A percentile compares a stretch with the other conserved stretches of the same genome.
phyloP scores from a whole-genome alignment of 129 eudicot genomes.

The Lonicera japonica region DNA sequence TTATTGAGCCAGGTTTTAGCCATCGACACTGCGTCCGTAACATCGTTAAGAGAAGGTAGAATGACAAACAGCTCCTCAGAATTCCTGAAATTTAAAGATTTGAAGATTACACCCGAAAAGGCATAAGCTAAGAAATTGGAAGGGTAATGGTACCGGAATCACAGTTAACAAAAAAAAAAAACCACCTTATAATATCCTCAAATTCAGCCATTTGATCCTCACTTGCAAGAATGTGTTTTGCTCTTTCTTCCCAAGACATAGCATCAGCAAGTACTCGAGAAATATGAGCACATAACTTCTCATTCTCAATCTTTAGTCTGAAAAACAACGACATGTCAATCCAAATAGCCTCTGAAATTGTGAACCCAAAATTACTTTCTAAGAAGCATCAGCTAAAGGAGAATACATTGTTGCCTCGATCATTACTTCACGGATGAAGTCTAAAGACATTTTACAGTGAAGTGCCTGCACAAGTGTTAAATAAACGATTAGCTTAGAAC shows the following conservation, averaged over 20 bases:
- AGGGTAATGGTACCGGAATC: neutral
- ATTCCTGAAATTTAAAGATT: constrained; percentile 37
- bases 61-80: constrained; percentile 59
- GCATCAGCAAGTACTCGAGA: constrained; percentile 48
- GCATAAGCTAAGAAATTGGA: neutral
- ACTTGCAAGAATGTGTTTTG: constrained; percentile 44
- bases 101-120: neutral
- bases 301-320: constrained; percentile 80
- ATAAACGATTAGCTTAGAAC: neutral
- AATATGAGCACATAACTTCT: constrained; percentile 52
- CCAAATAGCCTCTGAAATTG: constrained; percentile 7
- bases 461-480: constrained; percentile 46
- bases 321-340: constrained; percentile 13
- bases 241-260: constrained; percentile 73
- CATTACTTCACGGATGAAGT: constrained; percentile 50
- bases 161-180: constrained; percentile 7
- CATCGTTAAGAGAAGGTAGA: constrained; percentile 63
- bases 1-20: constrained; percentile 65
- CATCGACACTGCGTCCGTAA: constrained; percentile 55
- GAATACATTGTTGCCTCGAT: constrained; percentile 65
- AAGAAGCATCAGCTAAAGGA: constrained; percentile 16
- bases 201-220: constrained; percentile 62
- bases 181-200: constrained; percentile 80
- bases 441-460: constrained; percentile 44
- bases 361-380: neutral